Conservation (phyloP, 176 grass and related monocot genomes). For the Oryza australiensis region DNA sequence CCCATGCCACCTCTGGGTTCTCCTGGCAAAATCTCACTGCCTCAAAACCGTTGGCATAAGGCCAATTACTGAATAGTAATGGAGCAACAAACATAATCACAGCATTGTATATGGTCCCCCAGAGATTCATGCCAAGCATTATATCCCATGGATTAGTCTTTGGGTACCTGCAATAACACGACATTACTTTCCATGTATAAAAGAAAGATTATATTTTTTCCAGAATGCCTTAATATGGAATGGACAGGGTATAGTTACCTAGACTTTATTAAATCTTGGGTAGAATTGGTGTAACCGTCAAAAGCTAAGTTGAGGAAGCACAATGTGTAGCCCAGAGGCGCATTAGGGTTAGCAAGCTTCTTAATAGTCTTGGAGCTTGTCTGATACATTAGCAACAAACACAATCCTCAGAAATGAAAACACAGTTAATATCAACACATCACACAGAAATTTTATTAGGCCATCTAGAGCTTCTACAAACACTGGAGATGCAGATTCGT, state of each 20-base stretch:
- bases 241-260: conserved; percentile 45
- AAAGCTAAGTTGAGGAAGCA: conserved; percentile 99
- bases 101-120: conserved; percentile 90
- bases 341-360: conserved; percentile 98
- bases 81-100: conserved; percentile 81
- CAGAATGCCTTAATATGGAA: background rate
- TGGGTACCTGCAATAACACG: conserved; percentile 57
- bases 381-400: conserved; percentile 44
- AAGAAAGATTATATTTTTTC: background rate
- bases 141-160: conserved; percentile 97
- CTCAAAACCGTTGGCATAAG: conserved; percentile 80
- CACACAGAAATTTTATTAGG: background rate
- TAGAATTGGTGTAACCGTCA: conserved; percentile 97
- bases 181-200: conserved; percentile 4
- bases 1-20: conserved; percentile 93
- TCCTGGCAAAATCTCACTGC: conserved; percentile 74
- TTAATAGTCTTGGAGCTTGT: conserved; percentile 98
- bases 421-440: background rate
- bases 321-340: conserved; percentile 81
- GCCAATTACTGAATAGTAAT: conserved; percentile 67
- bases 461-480: background rate
- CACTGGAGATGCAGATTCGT: background rate
- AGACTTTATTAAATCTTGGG: conserved; percentile 95
- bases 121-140: conserved; percentile 99
- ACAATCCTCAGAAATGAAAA: conserved; percentile 21